A percentile compares a stretch with the other conserved stretches of the same genome.
These are phyloP conservation scores for Clavulina sp. DNA, from an alignment of 768 basidiomycete species.

Conservation along the genomic window DNA sequence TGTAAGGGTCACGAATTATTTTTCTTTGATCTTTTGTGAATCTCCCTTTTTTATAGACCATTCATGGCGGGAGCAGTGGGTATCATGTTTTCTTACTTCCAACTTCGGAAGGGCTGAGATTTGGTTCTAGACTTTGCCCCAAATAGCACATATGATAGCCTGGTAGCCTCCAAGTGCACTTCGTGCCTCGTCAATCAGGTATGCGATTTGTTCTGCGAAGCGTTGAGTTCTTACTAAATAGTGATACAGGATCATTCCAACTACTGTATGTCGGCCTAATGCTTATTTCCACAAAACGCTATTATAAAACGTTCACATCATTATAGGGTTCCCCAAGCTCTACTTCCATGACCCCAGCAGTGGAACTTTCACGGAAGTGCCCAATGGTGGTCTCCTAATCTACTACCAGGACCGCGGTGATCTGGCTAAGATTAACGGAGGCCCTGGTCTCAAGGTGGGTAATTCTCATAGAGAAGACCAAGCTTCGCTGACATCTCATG, in stretches of 20 bases:
- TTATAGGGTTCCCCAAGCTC: neutral
- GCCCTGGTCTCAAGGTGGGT: slow-evolving; percentile 3
- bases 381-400: slow-evolving; percentile 9
- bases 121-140: neutral
- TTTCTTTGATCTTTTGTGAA: too few relatives aligned
- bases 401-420: slow-evolving; percentile 8
- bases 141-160: slow-evolving; percentile 5
- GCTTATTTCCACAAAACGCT: neutral
- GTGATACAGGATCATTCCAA: slow-evolving; percentile 6
- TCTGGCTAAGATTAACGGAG: slow-evolving; percentile 2
- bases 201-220: too few relatives aligned
- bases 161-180: slow-evolving; percentile 5
- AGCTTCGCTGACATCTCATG: neutral
- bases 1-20: too few relatives aligned
- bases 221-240: too few relatives aligned
- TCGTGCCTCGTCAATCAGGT: slow-evolving; percentile 1
- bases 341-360: slow-evolving; percentile 8
- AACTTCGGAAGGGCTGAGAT: neutral
- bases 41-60: too few relatives aligned
- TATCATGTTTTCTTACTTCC: neutral
- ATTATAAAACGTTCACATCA: neutral
- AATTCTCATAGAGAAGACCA: neutral
- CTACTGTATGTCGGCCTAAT: slow-evolving; percentile 4
- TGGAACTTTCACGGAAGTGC: slow-evolving; percentile 5
- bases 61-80: slow-evolving; percentile 1